A percentile compares a stretch with the other conserved stretches of the same genome.
Conservation (phyloP, 1,139 yeast species). For the Magnusiomyces paraingens region DNA sequence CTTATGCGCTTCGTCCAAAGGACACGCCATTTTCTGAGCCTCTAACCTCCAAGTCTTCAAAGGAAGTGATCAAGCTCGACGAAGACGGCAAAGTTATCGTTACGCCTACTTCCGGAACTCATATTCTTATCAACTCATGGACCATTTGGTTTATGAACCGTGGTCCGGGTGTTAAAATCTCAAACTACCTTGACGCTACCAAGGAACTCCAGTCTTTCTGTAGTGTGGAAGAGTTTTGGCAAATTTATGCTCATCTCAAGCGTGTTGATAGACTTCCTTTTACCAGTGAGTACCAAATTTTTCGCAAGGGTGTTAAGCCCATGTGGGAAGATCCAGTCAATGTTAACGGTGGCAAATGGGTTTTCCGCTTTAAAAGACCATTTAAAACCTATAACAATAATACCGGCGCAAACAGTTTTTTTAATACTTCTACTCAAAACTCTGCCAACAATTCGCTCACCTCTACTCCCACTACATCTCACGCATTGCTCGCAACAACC, state of each 20-base stretch:
- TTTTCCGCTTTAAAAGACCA: slow-evolving; percentile 42
- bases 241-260: slow-evolving; percentile 43
- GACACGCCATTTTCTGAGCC: neutral
- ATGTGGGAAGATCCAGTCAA: slow-evolving; percentile 69
- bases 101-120: slow-evolving; percentile 19
- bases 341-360: slow-evolving; percentile 62
- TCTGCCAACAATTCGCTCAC: slow-evolving; percentile 4
- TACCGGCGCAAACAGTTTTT: neutral
- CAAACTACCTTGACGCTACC: slow-evolving; percentile 33
- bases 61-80: slow-evolving; percentile 7
- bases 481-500: slow-evolving; percentile 2
- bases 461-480: slow-evolving; percentile 6
- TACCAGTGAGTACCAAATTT: slow-evolving; percentile 55
- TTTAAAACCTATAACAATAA: slow-evolving; percentile 19
- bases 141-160: slow-evolving; percentile 36
- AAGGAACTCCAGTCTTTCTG: slow-evolving; percentile 31
- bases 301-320: slow-evolving; percentile 59
- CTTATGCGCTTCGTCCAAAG: too few species aligned
- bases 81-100: slow-evolving; percentile 19
- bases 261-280: slow-evolving; percentile 44
- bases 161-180: slow-evolving; percentile 32
- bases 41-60: neutral
- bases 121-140: slow-evolving; percentile 27
- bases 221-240: slow-evolving; percentile 61
- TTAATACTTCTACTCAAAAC: neutral